These are phyloP conservation scores for Alloteropsis semialata DNA, from an alignment of 176 grass and related monocot genomes.

Conservation along the genomic window DNA sequence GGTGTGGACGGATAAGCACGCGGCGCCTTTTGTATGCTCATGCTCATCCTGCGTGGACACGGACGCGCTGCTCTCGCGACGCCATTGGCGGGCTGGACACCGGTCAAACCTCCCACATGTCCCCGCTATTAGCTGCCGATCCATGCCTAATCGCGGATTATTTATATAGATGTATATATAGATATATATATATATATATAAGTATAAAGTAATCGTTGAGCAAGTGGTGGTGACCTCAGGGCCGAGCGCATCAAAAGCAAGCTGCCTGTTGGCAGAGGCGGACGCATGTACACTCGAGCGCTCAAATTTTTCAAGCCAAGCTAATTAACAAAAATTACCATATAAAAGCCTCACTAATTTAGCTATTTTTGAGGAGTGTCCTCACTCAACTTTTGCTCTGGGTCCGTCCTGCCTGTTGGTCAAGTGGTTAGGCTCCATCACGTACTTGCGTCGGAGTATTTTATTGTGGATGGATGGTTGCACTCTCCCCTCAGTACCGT, in stretches of 20 bases:
- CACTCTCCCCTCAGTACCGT: neutral
- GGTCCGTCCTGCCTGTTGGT: slow-evolving; percentile 1
- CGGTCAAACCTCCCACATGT: slow-evolving; percentile 17
- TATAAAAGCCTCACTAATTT: too few species aligned
- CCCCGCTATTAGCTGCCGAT: neutral
- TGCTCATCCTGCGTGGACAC: too few species aligned
- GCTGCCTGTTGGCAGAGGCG: slow-evolving; percentile 1
- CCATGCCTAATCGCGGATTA: neutral
- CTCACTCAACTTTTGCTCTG: too few species aligned
- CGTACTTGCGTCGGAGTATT: neutral
- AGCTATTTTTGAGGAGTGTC: too few species aligned
- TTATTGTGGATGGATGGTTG: neutral
- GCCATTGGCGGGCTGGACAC: slow-evolving; percentile 23
- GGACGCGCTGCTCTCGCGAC: too few species aligned
- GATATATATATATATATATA: neutral
- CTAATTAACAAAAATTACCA: too few species aligned
- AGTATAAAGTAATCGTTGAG: neutral
- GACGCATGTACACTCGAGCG: too few species aligned
- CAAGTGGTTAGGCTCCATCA: slow-evolving; percentile 39
- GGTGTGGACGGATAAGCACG: neutral
- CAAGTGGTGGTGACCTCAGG: slow-evolving; percentile 2
- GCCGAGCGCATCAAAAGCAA: slow-evolving; percentile 39
- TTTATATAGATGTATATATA: neutral
- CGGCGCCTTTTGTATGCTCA: neutral
- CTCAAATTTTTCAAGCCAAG: too few species aligned